A percentile compares a stretch with the other conserved stretches of the same genome.
These are phyloP conservation scores for Rhodamnia rubescens DNA, from an alignment of 345 rosid species.

Conservation along the genomic window DNA sequence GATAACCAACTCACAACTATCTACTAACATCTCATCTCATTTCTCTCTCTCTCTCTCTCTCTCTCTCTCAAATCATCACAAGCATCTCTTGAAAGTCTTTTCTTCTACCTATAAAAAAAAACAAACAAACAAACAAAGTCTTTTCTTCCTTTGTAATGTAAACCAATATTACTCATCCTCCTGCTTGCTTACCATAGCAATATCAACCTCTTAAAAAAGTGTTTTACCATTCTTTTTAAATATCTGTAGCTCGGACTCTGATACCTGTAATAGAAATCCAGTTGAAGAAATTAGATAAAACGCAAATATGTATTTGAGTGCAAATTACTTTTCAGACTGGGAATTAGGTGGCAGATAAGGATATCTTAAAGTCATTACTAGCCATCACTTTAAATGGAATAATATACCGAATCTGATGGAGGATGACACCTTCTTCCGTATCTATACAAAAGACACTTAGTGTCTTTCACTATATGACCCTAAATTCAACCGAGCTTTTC, in stretches of 20 bases:
- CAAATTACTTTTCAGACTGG: constrained; percentile 22
- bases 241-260: not conserved
- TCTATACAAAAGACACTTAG: not conserved
- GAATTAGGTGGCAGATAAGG: constrained; percentile 30
- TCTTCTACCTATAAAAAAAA: not conserved
- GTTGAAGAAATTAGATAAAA: not conserved
- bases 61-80: not conserved
- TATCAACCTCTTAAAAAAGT: not conserved
- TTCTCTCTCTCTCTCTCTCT: not conserved
- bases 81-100: not conserved
- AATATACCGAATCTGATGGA: constrained; percentile 31
- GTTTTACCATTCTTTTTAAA: not conserved
- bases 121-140: not conserved
- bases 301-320: constrained; percentile 19
- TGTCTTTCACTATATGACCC: not conserved
- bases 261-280: not conserved
- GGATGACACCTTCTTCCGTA: constrained; percentile 26
- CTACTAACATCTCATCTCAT: not conserved
- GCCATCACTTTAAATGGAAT: constrained; percentile 7
- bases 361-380: constrained; percentile 1
- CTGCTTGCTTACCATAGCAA: not conserved
- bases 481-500: not conserved
- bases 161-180: not conserved
- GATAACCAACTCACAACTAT: not conserved
- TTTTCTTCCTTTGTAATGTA: not conserved